Percentiles rank a stretch among this genome's conserved stretches.
These are phyloP conservation scores for Vachellia collinsii DNA, from an alignment of 306 rosid genomes.

Conservation along the genomic window DNA sequence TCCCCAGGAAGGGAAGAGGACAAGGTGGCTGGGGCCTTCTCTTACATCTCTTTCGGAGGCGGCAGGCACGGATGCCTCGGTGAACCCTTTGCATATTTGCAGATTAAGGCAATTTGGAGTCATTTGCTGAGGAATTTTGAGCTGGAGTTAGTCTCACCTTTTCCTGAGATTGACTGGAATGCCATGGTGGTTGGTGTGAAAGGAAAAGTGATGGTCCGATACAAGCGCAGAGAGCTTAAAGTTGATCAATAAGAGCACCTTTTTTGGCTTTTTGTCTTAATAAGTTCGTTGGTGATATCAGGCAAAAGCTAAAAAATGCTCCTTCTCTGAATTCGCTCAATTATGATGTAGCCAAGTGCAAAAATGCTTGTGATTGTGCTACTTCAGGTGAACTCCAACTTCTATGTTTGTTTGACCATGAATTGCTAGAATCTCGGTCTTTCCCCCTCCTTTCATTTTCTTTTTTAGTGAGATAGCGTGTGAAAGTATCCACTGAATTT, in stretches of 20 bases:
- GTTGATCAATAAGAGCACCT: slow-evolving; percentile 40
- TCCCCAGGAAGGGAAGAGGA: slow-evolving; percentile 85
- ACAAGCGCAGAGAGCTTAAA: slow-evolving; percentile 76
- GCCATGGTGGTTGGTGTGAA: slow-evolving; percentile 99
- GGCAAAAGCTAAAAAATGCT: not conserved
- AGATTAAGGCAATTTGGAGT: slow-evolving; percentile 93
- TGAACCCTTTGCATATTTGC: slow-evolving; percentile 94
- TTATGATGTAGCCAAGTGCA: not conserved
- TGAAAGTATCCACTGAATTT: not conserved
- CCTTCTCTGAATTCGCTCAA: no score
- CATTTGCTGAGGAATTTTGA: slow-evolving; percentile 94
- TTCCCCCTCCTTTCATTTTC: not conserved
- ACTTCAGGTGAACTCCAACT: slow-evolving; percentile 25
- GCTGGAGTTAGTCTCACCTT: slow-evolving; percentile 82
- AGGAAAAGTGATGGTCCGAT: slow-evolving; percentile 92
- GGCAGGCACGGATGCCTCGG: slow-evolving; percentile 98
- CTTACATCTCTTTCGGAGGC: slow-evolving; percentile 92
- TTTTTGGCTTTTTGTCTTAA: slow-evolving; percentile 9
- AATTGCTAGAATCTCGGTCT: slow-evolving; percentile 35
- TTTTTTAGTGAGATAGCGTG: not conserved
- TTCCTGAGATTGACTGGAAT: slow-evolving; percentile 95
- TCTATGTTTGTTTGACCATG: slow-evolving; percentile 25
- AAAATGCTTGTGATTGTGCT: slow-evolving; percentile 23
- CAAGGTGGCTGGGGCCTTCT: slow-evolving; percentile 86
- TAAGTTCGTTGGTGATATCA: slow-evolving; percentile 4